Evolutionary conservation across 1,284 basidiomycete species (phyloP).

Genomic region (Irpex sp.): DNA sequence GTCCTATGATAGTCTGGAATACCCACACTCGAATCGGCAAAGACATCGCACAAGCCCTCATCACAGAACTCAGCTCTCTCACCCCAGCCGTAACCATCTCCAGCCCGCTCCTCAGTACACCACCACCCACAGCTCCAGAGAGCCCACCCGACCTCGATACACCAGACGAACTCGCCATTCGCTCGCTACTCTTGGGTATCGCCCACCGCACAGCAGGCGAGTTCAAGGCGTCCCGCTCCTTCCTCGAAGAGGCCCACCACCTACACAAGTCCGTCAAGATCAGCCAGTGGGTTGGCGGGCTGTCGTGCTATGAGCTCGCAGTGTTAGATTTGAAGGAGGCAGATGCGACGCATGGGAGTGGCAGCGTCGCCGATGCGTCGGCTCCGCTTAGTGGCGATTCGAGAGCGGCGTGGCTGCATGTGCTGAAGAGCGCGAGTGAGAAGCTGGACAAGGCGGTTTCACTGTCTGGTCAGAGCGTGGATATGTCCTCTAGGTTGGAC

Average conservation of each 20-base stretch:
- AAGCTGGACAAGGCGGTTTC: constrained; percentile 48
- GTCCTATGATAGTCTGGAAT: constrained; percentile 56
- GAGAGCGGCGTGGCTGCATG: constrained; percentile 40
- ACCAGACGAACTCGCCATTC: constrained; percentile 63
- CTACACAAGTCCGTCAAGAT: constrained; percentile 35
- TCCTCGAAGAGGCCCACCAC: constrained; percentile 46
- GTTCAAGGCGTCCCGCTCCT: constrained; percentile 37
- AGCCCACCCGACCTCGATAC: constrained; percentile 47
- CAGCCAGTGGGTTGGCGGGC: constrained; percentile 61
- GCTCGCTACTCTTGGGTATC: constrained; percentile 63
- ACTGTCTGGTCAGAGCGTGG: constrained; percentile 47
- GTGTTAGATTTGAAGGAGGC: constrained; percentile 58
- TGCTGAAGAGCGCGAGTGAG: constrained; percentile 40
- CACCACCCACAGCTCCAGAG: constrained; percentile 8
- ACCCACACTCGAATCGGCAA: constrained; percentile 52
- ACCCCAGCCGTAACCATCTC: constrained; percentile 39
- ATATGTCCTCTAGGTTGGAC: constrained; percentile 62
- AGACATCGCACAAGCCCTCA: constrained; percentile 48
- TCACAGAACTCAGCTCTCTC: constrained; percentile 42
- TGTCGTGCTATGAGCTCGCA: constrained; percentile 62
- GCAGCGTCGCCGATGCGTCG: constrained; percentile 10
- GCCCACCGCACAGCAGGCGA: constrained; percentile 51
- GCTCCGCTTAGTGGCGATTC: constrained; percentile 13
- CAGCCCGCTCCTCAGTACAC: constrained; percentile 25
- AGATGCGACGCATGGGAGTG: constrained; percentile 24